Conservation (phyloP, 192 early-diverging fungal genomes). For the Podila clonocystis region DNA sequence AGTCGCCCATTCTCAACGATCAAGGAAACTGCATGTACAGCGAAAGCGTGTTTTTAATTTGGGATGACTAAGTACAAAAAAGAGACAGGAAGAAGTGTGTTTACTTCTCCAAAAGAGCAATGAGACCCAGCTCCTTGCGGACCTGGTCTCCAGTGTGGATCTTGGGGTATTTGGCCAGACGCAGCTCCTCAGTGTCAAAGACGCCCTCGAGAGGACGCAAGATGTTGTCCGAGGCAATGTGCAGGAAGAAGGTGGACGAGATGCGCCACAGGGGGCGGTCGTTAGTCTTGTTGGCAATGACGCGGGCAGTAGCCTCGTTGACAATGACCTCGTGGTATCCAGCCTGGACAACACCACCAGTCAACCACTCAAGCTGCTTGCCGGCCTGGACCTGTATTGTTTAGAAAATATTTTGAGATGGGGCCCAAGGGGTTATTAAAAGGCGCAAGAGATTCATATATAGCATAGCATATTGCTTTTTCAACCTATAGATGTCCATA, state of each 20-base stretch:
- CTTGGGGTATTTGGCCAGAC: constrained; percentile 71
- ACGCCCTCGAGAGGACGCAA: constrained; percentile 62
- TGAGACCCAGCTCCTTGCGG: constrained; percentile 67
- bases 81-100: neutral
- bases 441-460: neutral
- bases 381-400: constrained; percentile 56
- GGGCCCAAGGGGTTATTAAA: neutral
- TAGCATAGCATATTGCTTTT: no score
- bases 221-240: constrained; percentile 72
- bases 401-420: neutral
- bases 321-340: constrained; percentile 81
- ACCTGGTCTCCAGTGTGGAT: constrained; percentile 72
- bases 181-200: constrained; percentile 48
- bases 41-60: no score
- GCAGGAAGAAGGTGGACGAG: constrained; percentile 78
- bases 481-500: neutral
- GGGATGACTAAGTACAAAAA: no score
- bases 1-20: no score
- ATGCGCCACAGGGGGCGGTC: constrained; percentile 74
- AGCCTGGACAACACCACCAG: constrained; percentile 69
- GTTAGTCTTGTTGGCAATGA: constrained; percentile 63
- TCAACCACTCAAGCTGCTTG: constrained; percentile 77
- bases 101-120: constrained; percentile 62
- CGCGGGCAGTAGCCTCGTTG: constrained; percentile 60
- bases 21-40: no score